Evolutionary conservation across 352 stramenopile species (phyloP).

Genomic region (Pythium rishiriense): DNA sequence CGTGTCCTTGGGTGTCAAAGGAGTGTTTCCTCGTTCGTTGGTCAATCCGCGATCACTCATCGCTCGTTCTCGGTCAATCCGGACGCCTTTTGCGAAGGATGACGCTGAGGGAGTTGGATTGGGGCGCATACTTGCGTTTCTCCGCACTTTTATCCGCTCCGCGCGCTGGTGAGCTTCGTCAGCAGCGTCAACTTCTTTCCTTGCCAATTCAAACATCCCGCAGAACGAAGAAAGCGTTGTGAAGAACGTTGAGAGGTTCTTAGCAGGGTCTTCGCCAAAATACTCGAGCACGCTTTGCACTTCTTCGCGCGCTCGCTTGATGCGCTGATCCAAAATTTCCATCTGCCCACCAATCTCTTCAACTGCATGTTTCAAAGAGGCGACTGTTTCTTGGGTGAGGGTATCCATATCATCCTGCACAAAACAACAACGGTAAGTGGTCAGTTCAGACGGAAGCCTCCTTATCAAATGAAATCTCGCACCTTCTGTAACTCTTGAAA

Average conservation of each 20-base stretch:
- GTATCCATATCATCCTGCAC: conserved; percentile 11
- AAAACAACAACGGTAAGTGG: neutral
- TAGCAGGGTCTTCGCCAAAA: conserved; percentile 81
- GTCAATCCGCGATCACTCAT: conserved; percentile 19
- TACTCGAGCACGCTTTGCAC: conserved; percentile 82
- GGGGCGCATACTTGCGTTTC: conserved; percentile 24
- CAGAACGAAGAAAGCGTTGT: conserved; percentile 84
- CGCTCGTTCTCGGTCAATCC: conserved; percentile 13
- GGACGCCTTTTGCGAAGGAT: neutral
- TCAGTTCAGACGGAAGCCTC: no score
- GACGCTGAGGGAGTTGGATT: neutral
- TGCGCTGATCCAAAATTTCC: conserved; percentile 35
- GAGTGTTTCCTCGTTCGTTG: neutral
- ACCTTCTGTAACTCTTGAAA: conserved; percentile 51
- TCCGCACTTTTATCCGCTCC: conserved; percentile 65
- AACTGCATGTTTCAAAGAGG: conserved; percentile 37
- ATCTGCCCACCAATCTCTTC: conserved; percentile 51
- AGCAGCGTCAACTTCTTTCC: conserved; percentile 65
- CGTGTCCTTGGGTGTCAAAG: neutral
- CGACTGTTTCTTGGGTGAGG: conserved; percentile 15
- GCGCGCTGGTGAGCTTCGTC: conserved; percentile 57
- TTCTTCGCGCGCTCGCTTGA: conserved; percentile 47
- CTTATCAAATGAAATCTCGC: neutral
- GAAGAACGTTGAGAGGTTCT: conserved; percentile 77
- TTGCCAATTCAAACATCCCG: conserved; percentile 62